Base-by-base conservation (phyloP, 1,284 basidiomycete genomes). In the Leccinum griseonigrum region DNA sequence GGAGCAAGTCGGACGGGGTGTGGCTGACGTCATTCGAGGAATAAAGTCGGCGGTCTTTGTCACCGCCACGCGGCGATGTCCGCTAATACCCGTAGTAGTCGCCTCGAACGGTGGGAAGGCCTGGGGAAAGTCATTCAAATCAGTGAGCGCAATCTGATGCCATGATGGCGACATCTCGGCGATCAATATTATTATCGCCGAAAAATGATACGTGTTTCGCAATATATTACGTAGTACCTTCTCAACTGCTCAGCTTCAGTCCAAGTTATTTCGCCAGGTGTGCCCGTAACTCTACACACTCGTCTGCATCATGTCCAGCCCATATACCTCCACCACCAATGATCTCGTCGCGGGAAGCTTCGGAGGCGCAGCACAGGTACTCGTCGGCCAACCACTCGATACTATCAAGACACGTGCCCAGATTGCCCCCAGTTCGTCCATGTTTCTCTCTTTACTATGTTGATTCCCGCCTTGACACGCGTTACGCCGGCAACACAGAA, bases 351-450 rank as follows among this genome's bases (percentile, higher is more conserved):
- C 91, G 2, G 91, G 92, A 10, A 91, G 89, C 69, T 81, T 90
- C 7, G 92, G 87, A 54, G 91, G 90, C 18, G 90, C 89, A 2
- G 86, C 89, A 0, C 88, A 90, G 66, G 94, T 97, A 29, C 79
- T 97, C 9, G 88, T 94, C 38, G 94, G 94, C 3, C 94, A 95
- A 69, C 91, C 91, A 3, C 78, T 95, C 28, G 94, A 97, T 74
- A 96, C 94, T 1, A 78, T 97, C 73, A 96, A 95, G 79, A 91
- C 88, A 26, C 81, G 88, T 57, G 89, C 90, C 18, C 89, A 92
- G 73, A 85, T 86, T 68, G 87, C 89, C 38, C 88, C 90, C n/a
- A 85, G 90, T 91, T 65, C 66, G 76, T 66, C 56, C 64, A 69
- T 62, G 53, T 59, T n/a, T 54, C 51, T 58, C 40, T 51, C 63